Evolutionary conservation across 2,329 filamentous ascomycete species (phyloP).

Genomic region (Fusarium pininemorale): DNA sequence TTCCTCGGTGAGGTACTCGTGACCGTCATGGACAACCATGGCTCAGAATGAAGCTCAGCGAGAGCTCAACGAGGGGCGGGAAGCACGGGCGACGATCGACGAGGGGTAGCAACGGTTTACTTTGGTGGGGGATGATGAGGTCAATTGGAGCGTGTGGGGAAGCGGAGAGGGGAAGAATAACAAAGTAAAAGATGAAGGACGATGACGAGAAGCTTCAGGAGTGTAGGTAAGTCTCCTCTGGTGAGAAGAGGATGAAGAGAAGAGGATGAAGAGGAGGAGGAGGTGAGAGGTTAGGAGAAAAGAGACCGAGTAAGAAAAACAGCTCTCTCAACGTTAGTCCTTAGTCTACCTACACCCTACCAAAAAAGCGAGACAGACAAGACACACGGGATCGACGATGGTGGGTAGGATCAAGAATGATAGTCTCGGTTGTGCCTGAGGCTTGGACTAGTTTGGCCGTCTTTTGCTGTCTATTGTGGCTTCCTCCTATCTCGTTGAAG

Average conservation of each 20-base stretch:
- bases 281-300: slow-evolving; percentile 12
- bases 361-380: slow-evolving; percentile 25
- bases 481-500: slow-evolving; percentile 4
- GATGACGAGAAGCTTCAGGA: not conserved
- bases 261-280: slow-evolving; percentile 4
- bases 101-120: slow-evolving; percentile 32
- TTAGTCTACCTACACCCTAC: slow-evolving; percentile 2
- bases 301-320: slow-evolving; percentile 21
- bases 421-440: slow-evolving; percentile 38
- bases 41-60: slow-evolving; percentile 6
- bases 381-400: slow-evolving; percentile 37
- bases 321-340: slow-evolving; percentile 7
- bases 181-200: slow-evolving; percentile 8
- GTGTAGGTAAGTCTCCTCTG: slow-evolving; percentile 24
- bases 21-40: slow-evolving; percentile 91
- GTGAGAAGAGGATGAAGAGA: not conserved
- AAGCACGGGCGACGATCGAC: slow-evolving; percentile 37
- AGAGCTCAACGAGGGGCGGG: slow-evolving; percentile 22
- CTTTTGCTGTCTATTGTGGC: slow-evolving; percentile 9
- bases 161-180: slow-evolving; percentile 15
- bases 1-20: slow-evolving; percentile 88
- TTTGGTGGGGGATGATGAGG: slow-evolving; percentile 26
- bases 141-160: slow-evolving; percentile 37
- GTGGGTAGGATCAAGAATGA: slow-evolving; percentile 39
- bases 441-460: slow-evolving; percentile 25